Conservation (phyloP, 306 rosid genomes). For the Begonia loranthoides region DNA sequence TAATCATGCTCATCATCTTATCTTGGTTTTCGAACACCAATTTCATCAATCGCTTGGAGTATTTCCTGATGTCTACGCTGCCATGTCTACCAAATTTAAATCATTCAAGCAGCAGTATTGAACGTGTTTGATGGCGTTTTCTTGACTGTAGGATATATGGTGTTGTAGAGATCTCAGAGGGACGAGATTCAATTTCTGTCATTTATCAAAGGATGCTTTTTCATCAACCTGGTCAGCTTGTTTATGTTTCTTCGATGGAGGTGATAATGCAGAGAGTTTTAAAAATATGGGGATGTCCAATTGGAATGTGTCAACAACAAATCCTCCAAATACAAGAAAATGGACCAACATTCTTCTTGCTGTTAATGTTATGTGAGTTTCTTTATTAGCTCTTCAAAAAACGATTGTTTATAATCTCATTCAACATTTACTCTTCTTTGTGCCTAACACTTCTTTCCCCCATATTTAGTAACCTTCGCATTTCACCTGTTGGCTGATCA, state of each 20-base stretch:
- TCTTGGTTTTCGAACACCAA: not conserved
- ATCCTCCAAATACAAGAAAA: constrained; percentile 35
- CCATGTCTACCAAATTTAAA: no score
- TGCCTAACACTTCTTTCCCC: not conserved
- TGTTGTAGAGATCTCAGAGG: constrained; percentile 26
- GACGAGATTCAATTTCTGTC: constrained; percentile 22
- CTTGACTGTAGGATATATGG: constrained; percentile 41
- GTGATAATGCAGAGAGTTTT: constrained; percentile 26
- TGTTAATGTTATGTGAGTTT: constrained; percentile 64
- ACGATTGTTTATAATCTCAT: not conserved
- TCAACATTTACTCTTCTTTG: not conserved
- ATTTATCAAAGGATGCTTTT: constrained; percentile 22
- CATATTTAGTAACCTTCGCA: not conserved
- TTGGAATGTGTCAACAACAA: constrained; percentile 21
- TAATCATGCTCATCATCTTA: not conserved
- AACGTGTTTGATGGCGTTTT: not conserved
- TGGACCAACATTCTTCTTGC: constrained; percentile 80
- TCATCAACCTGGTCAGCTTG: constrained; percentile 33
- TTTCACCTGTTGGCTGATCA: not conserved
- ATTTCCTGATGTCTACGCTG: no score
- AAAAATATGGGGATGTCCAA: constrained; percentile 27
- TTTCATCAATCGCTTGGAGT: no score
- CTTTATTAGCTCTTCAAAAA: constrained; percentile 1
- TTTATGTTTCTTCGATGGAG: constrained; percentile 41
- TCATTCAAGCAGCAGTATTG: not conserved